Evolutionary conservation across 345 rosid species (phyloP), one percentile per base, ranked within the genome.

Genomic region (Lagerstroemia speciosa): DNA sequence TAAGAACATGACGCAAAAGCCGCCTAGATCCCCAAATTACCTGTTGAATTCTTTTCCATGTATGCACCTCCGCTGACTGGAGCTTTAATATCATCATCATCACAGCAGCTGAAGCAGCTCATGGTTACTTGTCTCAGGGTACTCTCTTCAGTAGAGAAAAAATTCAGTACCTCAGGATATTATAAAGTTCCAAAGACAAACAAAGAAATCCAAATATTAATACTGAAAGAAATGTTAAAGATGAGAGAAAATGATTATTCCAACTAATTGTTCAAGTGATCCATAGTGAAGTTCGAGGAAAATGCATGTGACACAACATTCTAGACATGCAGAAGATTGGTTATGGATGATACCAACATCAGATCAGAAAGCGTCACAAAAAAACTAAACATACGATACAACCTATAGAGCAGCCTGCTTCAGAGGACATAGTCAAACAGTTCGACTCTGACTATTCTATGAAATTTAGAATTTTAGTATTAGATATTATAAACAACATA

Each of bases 21-120:
- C n/a, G 46, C 14, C 46, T 2, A 8, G 46, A 41, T 41, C 14
- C 15, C 46, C 46, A 41, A 41, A 8, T 38, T 41, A 45, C 67
- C 72, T 52, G 14, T 31, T 66, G 32, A 84, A 68, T 68, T 82
- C 80, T 87, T 89, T 27, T 76, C 78, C 62, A 79, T 61, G 71
- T 89, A 76, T 2, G 81, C 83, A 37, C 87, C 90, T 67, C 91
- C 92, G 78, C 62, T 76, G 57, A 91, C 93, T 62, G 96, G 77
- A 72, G 84, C 73, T 82, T 82, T 89, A 57, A 78, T 67, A 68
- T 84, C 93, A 78, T 85, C 96, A 48, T 88, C 97, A 58, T 72
- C 83, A 52, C 96, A 94, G 74, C 99, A 89, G 61, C 89, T 66
- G 62, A 94, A 91, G 78, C 97, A 91, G 67, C 96, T 75, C 97